Evolutionary conservation across 495 filamentous ascomycete genomes (phyloP), one percentile per base, ranked within the genome.

Genomic region (Daldinia caldariorum): DNA sequence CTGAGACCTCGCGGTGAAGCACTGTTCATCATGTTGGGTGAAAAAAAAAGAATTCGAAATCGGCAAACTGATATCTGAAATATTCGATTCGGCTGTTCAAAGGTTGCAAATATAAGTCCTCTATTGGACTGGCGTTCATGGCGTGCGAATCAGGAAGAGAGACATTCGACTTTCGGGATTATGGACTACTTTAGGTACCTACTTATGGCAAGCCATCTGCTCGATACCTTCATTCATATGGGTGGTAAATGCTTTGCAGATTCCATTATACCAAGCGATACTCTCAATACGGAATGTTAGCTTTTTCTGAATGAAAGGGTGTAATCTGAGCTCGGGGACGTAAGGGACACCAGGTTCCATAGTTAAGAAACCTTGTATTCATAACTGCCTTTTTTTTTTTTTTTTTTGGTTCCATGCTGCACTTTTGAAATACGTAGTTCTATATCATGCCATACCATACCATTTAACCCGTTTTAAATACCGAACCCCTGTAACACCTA

Each of bases 1-100:
- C 75, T 53, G 73, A 75, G 68, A 77, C 56, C 64, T 38, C 59
- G 51, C 55, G 50, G 38, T 68, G 58, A 47, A 47, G 43, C 43
- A 47, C 16, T 47, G 9, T 47, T 9, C 43, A 47, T 18, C 43
- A 16, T 18, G 4, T 20, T 12, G 6, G 6, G 43, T 6, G 43
- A 22, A 20, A 20, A 12, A 18, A 12, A 47, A n/a, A 53, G n/a
- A 32, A 26, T 6, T 53, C 6, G 8, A 32, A 53, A 31, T 16
- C 26, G 14, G 29, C 49, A 32, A 16, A 32, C 14, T 32, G 49
- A 16, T 22, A 32, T 53, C 49, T 1, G 6, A 16, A 32, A 32
- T 9, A 53, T 16, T 53, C n/a, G 49, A 26, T 53, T 32, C 14
- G 49, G 29, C 12, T 53, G n/a, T 32, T 32, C 26, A 14, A 13